Evolutionary conservation across 2,329 filamentous ascomycete species (phyloP).

Genomic region (Beauveria scarabaeidicola): DNA sequence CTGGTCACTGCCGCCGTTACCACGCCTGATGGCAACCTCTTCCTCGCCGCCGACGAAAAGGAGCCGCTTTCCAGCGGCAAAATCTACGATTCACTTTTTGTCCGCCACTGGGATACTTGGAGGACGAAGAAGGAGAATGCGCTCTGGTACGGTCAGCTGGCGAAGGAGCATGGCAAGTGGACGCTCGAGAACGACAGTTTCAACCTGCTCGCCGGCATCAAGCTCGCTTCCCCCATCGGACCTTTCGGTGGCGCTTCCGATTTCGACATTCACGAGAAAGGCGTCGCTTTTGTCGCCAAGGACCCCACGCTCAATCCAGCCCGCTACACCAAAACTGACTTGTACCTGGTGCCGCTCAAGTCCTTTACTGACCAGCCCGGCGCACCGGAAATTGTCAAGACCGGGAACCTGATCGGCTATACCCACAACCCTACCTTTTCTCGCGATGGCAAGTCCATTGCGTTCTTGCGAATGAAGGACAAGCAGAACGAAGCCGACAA

Average conservation of each 20-base stretch:
- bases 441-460: slow-evolving; percentile 59
- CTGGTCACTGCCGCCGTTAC: slow-evolving; percentile 56
- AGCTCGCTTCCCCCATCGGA: slow-evolving; percentile 58
- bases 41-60: slow-evolving; percentile 53
- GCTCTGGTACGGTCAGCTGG: slow-evolving; percentile 63
- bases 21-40: slow-evolving; percentile 59
- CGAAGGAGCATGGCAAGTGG: slow-evolving; percentile 32
- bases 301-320: slow-evolving; percentile 64
- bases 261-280: slow-evolving; percentile 62
- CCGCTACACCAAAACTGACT: slow-evolving; percentile 70
- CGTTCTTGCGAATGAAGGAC: slow-evolving; percentile 70
- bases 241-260: slow-evolving; percentile 75
- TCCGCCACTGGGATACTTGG: slow-evolving; percentile 79
- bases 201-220: slow-evolving; percentile 55
- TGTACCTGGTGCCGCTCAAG: slow-evolving; percentile 62
- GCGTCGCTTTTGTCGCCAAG: slow-evolving; percentile 66
- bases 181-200: slow-evolving; percentile 38
- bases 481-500: slow-evolving; percentile 72
- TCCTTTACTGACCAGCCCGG: slow-evolving; percentile 50
- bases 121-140: slow-evolving; percentile 59
- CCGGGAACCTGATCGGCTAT: slow-evolving; percentile 54
- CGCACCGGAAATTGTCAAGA: slow-evolving; percentile 42
- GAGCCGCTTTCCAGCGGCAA: slow-evolving; percentile 56
- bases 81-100: slow-evolving; percentile 67
- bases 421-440: slow-evolving; percentile 63